Evolutionary conservation across 768 basidiomycete species (phyloP).

Genomic region (Mycena maculata): DNA sequence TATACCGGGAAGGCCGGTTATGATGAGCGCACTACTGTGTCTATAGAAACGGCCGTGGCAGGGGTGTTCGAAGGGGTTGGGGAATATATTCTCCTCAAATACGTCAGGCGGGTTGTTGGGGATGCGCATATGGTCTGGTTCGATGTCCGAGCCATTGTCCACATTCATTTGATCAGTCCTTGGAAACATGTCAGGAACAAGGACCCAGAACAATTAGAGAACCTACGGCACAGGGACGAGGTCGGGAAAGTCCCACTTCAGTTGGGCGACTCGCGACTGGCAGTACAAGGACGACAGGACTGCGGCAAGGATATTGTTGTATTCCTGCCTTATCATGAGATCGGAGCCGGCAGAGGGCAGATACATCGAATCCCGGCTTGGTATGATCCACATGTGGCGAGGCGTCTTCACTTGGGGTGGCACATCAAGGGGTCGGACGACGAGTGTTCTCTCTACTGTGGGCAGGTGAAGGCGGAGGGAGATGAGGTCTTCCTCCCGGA

Average conservation of each 20-base stretch:
- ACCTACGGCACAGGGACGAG: background rate
- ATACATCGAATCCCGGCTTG: background rate
- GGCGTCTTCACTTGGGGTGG: slow-evolving; percentile 8
- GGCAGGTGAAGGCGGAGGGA: background rate
- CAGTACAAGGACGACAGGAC: slow-evolving; percentile 7
- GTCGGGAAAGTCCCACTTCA: slow-evolving; percentile 1
- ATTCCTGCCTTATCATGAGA: slow-evolving; percentile 12
- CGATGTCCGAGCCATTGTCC: background rate
- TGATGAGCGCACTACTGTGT: slow-evolving; percentile 1
- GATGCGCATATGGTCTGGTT: background rate
- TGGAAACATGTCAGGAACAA: background rate
- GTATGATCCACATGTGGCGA: slow-evolving; percentile 8
- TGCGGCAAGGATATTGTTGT: slow-evolving; percentile 7
- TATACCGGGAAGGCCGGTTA: slow-evolving; percentile 15
- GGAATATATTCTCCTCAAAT: slow-evolving; percentile 1
- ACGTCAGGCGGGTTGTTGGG: background rate
- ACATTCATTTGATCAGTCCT: background rate
- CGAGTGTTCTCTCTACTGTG: slow-evolving; percentile 4
- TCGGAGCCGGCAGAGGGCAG: slow-evolving; percentile 4
- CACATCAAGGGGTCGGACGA: slow-evolving; percentile 8
- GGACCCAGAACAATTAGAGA: background rate
- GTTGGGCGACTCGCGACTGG: slow-evolving; percentile 7
- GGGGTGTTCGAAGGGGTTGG: slow-evolving; percentile 11
- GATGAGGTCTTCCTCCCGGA: background rate
- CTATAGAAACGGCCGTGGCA: slow-evolving; percentile 1